Base-by-base conservation (phyloP, 2,329 filamentous ascomycete genomes). In the Metarhizium guizhouense region DNA sequence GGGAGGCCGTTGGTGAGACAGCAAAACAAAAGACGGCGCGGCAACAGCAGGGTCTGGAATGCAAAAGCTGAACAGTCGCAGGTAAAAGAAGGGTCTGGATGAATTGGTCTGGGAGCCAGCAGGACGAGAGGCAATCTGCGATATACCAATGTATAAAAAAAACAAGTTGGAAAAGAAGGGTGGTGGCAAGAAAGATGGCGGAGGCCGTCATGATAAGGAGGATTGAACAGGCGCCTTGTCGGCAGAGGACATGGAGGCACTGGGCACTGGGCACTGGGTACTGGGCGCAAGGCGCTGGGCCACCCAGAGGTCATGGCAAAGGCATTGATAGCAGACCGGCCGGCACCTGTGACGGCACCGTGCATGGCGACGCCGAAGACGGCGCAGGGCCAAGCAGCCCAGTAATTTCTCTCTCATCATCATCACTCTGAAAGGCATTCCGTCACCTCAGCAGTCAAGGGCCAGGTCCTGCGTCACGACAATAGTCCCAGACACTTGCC, bases 161-260 rank as follows among this genome's bases (percentile, higher is more conserved):
- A 6, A 6, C 18, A 47, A 51, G 38, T 20, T 51, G 18, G 50
- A 43, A 20, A n/a, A 30, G 25, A 18, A 38, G 4, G 4, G 14
- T 34, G 16, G 40, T 36, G 34, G 48, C 36, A 30, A 55, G 30
- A 36, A 29, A 34, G 49, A 48, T 20, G 54, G 45, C 45, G 54
- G 49, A 52, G 54, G 54, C 32, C n/a, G 20, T 42, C 50, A 56
- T 56, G 51, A 56, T 56, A 56, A 56, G 32, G 43, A 34, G 6
- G 32, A 34, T 5, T 7, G 32, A 34, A 11, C 7, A 2, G 32
- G 32, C 32, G 7, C 32, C 32, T 2, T 11, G 25, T 5, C 32
- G 5, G 32, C 32, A 34, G 5, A 25, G 25, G 25, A 25, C 25
- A 25, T 25, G 25, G 25, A 34, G 32, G 32, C 32, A 34, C 32